phyloP scores from a whole-genome alignment of 176 grass and related monocot species.

The Oryza longistaminata region DNA sequence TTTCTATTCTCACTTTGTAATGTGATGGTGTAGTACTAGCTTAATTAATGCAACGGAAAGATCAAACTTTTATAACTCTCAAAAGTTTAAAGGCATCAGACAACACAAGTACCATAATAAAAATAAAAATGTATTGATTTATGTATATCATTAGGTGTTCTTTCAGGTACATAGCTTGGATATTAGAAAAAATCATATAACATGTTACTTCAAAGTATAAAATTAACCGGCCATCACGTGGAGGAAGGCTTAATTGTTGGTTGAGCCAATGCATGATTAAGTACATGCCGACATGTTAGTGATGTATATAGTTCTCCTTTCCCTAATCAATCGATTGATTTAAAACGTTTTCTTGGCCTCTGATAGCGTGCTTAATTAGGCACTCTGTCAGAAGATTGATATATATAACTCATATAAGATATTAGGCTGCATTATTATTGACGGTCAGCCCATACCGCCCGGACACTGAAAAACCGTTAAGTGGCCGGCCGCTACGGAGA shows the following conservation, averaged over 20 bases:
- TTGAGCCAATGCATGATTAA: neutral
- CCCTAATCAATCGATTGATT: neutral
- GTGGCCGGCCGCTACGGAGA: conserved; percentile 18
- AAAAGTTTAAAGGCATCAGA: too few species aligned
- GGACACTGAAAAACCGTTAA: conserved; percentile 9
- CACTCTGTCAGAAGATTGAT: neutral
- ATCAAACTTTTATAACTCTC: too few species aligned
- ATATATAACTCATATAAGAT: neutral
- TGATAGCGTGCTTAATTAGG: neutral
- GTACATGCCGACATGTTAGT: neutral
- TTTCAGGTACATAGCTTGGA: neutral
- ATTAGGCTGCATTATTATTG: neutral
- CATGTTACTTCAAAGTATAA: neutral
- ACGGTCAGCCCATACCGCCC: neutral
- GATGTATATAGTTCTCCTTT: neutral
- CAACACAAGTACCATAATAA: too few species aligned
- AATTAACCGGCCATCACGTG: neutral
- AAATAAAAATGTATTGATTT: too few species aligned
- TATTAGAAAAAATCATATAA: neutral
- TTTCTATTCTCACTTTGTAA: too few species aligned
- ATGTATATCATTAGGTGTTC: neutral
- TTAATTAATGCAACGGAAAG: too few species aligned
- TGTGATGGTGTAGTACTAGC: too few species aligned
- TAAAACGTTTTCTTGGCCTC: neutral
- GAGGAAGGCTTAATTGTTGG: neutral